phyloP scores from a whole-genome alignment of 768 basidiomycete genomes.

The Mycena chlorophos region DNA sequence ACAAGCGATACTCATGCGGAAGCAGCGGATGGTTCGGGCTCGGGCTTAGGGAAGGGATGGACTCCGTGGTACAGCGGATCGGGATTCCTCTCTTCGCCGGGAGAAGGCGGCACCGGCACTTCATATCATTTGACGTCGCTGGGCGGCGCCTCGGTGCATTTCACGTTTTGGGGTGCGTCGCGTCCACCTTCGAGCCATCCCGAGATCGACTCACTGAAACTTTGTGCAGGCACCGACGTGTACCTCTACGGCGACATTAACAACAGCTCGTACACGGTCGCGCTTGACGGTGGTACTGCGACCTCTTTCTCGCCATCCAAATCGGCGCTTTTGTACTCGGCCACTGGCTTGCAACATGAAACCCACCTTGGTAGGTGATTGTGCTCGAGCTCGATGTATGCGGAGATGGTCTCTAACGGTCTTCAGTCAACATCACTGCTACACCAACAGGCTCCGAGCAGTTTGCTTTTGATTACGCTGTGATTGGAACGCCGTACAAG shows the following conservation, averaged over 20 bases:
- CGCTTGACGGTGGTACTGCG: background rate
- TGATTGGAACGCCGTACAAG: slow-evolving; percentile 5
- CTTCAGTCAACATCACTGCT: slow-evolving; percentile 8
- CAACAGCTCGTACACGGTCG: slow-evolving; percentile 9
- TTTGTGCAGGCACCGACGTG: slow-evolving; percentile 7
- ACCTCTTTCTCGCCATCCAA: background rate
- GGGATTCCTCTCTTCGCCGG: slow-evolving; percentile 3
- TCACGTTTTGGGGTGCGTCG: slow-evolving; percentile 7
- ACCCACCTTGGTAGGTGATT: slow-evolving; percentile 5
- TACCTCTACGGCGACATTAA: slow-evolving; percentile 9
- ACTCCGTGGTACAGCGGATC: slow-evolving; percentile 10
- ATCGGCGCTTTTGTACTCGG: background rate
- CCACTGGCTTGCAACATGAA: slow-evolving; percentile 1
- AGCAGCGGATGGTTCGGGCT: slow-evolving; percentile 12
- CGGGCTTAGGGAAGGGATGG: slow-evolving; percentile 13
- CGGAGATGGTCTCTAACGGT: background rate
- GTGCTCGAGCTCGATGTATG: background rate
- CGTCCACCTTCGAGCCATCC: background rate
- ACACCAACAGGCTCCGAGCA: slow-evolving; percentile 5
- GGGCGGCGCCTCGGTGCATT: slow-evolving; percentile 7
- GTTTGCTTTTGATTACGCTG: slow-evolving; percentile 16
- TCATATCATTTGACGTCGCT: slow-evolving; percentile 13
- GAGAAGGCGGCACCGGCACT: slow-evolving; percentile 5
- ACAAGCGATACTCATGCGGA: background rate
- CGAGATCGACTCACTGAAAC: background rate